A percentile compares a stretch with the other conserved stretches of the same genome.
Evolutionary conservation across 1,284 basidiomycete species (phyloP).

Genomic region (Mycena citricolor): DNA sequence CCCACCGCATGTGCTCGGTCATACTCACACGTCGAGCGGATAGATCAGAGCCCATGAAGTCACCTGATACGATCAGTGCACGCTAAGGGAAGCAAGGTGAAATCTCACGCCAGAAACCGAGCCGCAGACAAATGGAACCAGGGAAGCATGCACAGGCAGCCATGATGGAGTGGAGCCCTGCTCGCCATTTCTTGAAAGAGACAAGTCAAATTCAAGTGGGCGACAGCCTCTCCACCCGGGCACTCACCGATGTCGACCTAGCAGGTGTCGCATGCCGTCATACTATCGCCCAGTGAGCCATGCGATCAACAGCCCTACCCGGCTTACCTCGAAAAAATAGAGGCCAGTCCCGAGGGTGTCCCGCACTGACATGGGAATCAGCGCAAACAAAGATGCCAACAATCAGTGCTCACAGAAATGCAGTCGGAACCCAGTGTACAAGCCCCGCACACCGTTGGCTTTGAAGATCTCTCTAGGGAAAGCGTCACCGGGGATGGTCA

Average conservation of each 20-base stretch:
- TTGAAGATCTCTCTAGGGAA: conserved; percentile 54
- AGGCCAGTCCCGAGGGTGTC: conserved; percentile 81
- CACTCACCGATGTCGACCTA: conserved; percentile 60
- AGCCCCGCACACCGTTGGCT: conserved; percentile 64
- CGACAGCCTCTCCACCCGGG: neutral
- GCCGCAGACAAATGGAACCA: conserved; percentile 85
- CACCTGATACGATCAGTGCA: conserved; percentile 42
- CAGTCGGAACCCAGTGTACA: conserved; percentile 82
- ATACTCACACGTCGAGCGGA: conserved; percentile 79
- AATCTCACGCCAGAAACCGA: conserved; percentile 70
- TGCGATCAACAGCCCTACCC: neutral
- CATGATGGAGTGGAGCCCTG: conserved; percentile 75
- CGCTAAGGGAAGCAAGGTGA: conserved; percentile 1
- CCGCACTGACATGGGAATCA: conserved; percentile 53
- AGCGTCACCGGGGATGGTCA: neutral
- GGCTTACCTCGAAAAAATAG: conserved; percentile 69
- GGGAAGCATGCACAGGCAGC: conserved; percentile 72
- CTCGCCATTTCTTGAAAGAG: conserved; percentile 48
- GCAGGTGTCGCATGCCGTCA: conserved; percentile 77
- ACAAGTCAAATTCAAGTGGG: neutral
- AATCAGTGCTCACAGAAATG: conserved; percentile 44
- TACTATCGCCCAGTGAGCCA: conserved; percentile 45
- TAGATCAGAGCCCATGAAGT: conserved; percentile 85
- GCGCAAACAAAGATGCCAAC: conserved; percentile 2
- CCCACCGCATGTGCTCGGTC: no score